A percentile compares a stretch with the other conserved stretches of the same genome.
phyloP scores from a whole-genome alignment of 108 stramenopile species.

The Aurantiochytrium sp. region DNA sequence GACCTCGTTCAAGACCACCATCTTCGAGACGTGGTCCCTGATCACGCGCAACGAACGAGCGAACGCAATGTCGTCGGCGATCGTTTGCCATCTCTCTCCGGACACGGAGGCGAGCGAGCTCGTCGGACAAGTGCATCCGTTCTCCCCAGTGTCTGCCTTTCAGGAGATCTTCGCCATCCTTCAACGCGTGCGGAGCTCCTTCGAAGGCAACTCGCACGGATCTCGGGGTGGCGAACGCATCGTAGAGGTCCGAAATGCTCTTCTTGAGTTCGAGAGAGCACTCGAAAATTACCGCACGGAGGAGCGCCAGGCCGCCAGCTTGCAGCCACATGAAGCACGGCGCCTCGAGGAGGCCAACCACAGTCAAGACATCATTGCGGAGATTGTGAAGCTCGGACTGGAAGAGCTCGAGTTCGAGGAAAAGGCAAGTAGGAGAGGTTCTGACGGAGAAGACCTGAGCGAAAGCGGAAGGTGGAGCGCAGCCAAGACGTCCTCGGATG shows the following conservation, averaged over 20 bases:
- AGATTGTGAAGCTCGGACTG: too few species aligned
- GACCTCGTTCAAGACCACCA: not conserved
- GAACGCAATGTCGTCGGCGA: not conserved
- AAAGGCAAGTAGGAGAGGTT: too few species aligned
- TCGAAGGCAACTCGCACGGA: too few species aligned
- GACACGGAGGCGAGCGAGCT: slow-evolving; percentile 6
- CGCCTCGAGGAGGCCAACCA: not conserved
- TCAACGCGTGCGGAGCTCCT: too few species aligned
- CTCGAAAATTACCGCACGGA: not conserved
- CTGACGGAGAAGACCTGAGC: too few species aligned
- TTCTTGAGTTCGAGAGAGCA: not conserved
- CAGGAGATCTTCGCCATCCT: not conserved
- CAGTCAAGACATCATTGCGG: not conserved
- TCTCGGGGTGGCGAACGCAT: too few species aligned
- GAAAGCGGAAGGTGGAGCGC: too few species aligned
- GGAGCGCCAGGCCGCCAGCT: not conserved
- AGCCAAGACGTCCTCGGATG: too few species aligned
- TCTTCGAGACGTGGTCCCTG: not conserved
- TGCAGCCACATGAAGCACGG: not conserved
- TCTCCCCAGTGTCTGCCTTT: not conserved
- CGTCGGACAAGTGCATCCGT: slow-evolving; percentile 1
- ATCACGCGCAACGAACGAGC: not conserved
- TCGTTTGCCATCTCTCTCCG: not conserved
- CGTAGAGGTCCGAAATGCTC: not conserved
- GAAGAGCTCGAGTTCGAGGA: too few species aligned